Evolutionary conservation across 176 grass and related monocot species (phyloP).

Genomic region (Secale cereale): DNA sequence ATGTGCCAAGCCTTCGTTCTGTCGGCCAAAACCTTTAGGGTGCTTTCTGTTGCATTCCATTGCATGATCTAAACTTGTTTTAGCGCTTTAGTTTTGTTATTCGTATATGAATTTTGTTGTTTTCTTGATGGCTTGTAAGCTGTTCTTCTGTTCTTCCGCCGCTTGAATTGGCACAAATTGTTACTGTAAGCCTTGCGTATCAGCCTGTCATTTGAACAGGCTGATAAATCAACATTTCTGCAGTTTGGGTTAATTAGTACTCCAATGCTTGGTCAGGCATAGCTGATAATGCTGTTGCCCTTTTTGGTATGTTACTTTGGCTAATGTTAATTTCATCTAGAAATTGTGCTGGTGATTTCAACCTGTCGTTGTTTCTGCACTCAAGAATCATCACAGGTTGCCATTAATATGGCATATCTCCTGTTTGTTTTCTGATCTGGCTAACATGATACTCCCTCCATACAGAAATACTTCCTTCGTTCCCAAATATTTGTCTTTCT

Average conservation of each 20-base stretch:
- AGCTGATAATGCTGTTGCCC: neutral
- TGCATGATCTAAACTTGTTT: constrained; percentile 25
- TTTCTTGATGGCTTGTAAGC: constrained; percentile 1
- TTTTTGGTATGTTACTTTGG: neutral
- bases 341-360: no score
- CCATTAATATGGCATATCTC: no score
- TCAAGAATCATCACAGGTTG: neutral
- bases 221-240: neutral
- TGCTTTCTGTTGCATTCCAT: neutral
- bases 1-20: neutral
- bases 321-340: no score
- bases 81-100: constrained; percentile 18
- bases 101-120: constrained; percentile 22
- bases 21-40: neutral
- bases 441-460: no score
- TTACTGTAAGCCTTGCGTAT: constrained; percentile 7
- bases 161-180: neutral
- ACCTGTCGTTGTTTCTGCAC: no score
- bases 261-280: no score
- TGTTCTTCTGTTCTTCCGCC: neutral
- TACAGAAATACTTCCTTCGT: no score
- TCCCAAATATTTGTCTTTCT: no score
- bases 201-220: neutral
- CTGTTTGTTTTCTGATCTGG: no score
- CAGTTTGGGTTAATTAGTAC: neutral